Evolutionary conservation across 2,329 filamentous ascomycete genomes (phyloP).

Genomic region (Colletotrichum eleusines): DNA sequence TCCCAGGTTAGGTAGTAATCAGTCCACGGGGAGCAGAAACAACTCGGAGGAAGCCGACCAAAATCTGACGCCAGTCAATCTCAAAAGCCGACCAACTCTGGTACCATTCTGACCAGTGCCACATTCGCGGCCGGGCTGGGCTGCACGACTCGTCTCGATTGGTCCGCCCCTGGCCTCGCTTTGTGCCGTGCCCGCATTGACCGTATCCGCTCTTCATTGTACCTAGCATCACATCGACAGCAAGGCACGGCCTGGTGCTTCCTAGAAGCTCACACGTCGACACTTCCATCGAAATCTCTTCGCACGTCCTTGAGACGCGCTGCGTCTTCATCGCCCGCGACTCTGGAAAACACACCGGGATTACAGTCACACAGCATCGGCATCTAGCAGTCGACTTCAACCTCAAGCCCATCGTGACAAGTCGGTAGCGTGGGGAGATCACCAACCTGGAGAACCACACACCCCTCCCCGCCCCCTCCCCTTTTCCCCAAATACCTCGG

Average conservation of each 20-base stretch:
- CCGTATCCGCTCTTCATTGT: conserved; percentile 17
- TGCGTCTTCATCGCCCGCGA: neutral
- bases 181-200: conserved; percentile 37
- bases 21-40: conserved; percentile 32
- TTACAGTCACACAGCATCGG: neutral
- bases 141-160: conserved; percentile 35
- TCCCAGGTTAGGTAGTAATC: conserved; percentile 33
- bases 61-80: conserved; percentile 40
- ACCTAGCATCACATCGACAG: conserved; percentile 15
- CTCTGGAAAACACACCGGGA: neutral
- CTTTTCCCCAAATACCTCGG: neutral
- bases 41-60: conserved; percentile 36
- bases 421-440: neutral
- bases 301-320: neutral
- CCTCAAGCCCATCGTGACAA: neutral
- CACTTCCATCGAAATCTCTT: conserved; percentile 4
- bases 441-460: neutral
- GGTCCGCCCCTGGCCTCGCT: conserved; percentile 35
- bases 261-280: conserved; percentile 18
- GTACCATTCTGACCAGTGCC: too few relatives aligned
- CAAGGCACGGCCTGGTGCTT: conserved; percentile 13
- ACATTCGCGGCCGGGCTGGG: conserved; percentile 31
- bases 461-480: neutral
- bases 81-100: conserved; percentile 32
- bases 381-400: neutral